Base-by-base conservation (phyloP, 768 basidiomycete genomes). In the Boletales sp. region DNA sequence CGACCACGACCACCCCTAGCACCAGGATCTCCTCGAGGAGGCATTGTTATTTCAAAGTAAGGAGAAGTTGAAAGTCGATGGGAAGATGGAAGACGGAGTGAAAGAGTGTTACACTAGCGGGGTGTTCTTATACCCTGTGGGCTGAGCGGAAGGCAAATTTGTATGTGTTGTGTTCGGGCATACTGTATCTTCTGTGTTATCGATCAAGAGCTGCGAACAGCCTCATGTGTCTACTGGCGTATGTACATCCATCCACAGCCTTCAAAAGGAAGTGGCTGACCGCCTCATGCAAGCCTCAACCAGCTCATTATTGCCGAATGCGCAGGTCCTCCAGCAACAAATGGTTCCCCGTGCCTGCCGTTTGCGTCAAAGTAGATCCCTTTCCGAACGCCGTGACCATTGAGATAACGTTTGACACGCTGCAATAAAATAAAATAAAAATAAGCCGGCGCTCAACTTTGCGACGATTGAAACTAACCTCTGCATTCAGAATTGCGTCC, bases 401-500 rank as follows among this genome's bases (percentile, higher is more conserved):
- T 72, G 15, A 95, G 76, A 65, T 94, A 94, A 40, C 74, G 76
- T 56, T 77, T 80, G 18, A 92, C 80, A 10, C 90, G 83, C 84
- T 88, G 65, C 12, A 37, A 24, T 35, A 35, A 4, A 17, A 29
- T 19, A 43, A 53, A 15, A 54, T 47, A 42, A 13, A 12, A 34
- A 34, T 34, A 30, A 21, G 29, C 10, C 24, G 4, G 19, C 24
- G 53, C 12, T 44, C 18, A 27, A 35, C 31, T 24, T 34, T 32
- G 48, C 13, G 4, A 14, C 5, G 5, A 51, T 34, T 12, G 34
- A 40, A 11, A 38, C 75, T 37, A 45, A 90, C 90, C 60, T 79
- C 72, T 14, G 90, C 78, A 59, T 87, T 79, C 47, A 95, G 69
- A 58, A 98, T 90, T 18, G 75, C 76, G 57, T 97, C 94, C 53